Base-by-base conservation (phyloP, 1,284 basidiomycete species). In the Boletus austroedulis region DNA sequence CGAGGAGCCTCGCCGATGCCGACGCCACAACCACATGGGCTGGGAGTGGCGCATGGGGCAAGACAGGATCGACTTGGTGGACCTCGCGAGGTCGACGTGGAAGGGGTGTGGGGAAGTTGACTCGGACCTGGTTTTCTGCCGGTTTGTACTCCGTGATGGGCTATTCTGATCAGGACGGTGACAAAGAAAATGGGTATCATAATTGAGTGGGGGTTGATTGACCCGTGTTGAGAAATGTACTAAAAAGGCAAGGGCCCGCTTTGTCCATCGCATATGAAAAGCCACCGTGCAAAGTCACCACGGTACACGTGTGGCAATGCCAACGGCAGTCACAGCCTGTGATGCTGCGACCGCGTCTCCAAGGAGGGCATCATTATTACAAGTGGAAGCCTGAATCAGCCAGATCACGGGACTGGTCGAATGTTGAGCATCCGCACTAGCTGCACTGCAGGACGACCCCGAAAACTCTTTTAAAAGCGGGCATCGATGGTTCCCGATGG, bases 11-110 rank as follows among this genome's bases (percentile, higher is more conserved):
- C 58, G 8, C 51, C 63, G n/a, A 38, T 8, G 38, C n/a, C 34
- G 9, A 28, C 38, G 17, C 47, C 50, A 14, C 62, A 53, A 24
- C 11, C 38, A 29, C 60, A 53, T 8, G 61, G 38, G 5, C 24
- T n/a, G n/a, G n/a, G n/a, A n/a, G n/a, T n/a, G n/a, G n/a, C n/a
- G n/a, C n/a, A 1, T 48, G 9, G 28, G 38, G 0, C 26, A 23
- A 50, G 51, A 4, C 58, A 56, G 47, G 63, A 55, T 31, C 50
- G 34, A 3, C 38, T 17, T 6, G 67, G 55, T 4, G 54, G 54
- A 17, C 54, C 55, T 4, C 67, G 74, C 41, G 78, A 77, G 61
- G 67, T 78, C 6, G 74, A 77, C 28, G 61, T 64, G 5, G 65
- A 69, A 36, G 62, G 45, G 15, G 61, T 61, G 1, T 70, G 68